These are phyloP conservation scores for Mycena capillaripes DNA, from an alignment of 768 basidiomycete species.

Conservation along the genomic window DNA sequence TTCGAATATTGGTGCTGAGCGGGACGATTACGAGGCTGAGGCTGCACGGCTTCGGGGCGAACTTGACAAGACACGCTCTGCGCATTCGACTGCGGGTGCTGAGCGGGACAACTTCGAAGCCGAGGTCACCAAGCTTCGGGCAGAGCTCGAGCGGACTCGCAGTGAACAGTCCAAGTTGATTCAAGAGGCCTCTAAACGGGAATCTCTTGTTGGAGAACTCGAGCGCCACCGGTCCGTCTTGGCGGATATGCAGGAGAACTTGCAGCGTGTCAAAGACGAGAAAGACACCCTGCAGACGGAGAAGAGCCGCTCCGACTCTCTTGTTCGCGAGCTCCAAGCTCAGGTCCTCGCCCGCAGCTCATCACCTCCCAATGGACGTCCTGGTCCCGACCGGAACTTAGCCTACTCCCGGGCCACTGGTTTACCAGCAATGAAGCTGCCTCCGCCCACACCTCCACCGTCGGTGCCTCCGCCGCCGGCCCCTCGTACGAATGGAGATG, in stretches of 20 bases:
- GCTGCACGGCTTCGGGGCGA: conserved; percentile 70
- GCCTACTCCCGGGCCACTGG: conserved; percentile 71
- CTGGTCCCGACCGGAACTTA: conserved; percentile 64
- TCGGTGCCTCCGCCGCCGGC: conserved; percentile 88
- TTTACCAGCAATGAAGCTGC: conserved; percentile 80
- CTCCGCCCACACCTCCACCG: conserved; percentile 91
- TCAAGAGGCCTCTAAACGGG: conserved; percentile 81
- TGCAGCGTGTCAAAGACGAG: conserved; percentile 87
- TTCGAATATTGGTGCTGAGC: conserved; percentile 63
- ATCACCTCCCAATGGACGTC: conserved; percentile 70
- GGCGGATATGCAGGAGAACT: conserved; percentile 81
- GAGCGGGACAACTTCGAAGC: conserved; percentile 51
- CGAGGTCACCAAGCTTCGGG: conserved; percentile 53
- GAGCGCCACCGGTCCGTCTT: conserved; percentile 83
- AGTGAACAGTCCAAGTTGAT: conserved; percentile 73
- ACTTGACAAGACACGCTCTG: conserved; percentile 62
- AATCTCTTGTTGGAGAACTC: conserved; percentile 80
- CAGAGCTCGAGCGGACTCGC: conserved; percentile 63
- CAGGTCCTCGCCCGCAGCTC: conserved; percentile 74
- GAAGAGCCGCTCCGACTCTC: conserved; percentile 73
- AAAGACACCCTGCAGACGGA: conserved; percentile 83
- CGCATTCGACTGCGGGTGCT: conserved; percentile 44
- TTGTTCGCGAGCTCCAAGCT: conserved; percentile 85
- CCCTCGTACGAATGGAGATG: conserved; percentile 69
- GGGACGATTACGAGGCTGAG: conserved; percentile 60